phyloP scores from a whole-genome alignment of 352 stramenopile species.

The Phytophthora colocasiae region DNA sequence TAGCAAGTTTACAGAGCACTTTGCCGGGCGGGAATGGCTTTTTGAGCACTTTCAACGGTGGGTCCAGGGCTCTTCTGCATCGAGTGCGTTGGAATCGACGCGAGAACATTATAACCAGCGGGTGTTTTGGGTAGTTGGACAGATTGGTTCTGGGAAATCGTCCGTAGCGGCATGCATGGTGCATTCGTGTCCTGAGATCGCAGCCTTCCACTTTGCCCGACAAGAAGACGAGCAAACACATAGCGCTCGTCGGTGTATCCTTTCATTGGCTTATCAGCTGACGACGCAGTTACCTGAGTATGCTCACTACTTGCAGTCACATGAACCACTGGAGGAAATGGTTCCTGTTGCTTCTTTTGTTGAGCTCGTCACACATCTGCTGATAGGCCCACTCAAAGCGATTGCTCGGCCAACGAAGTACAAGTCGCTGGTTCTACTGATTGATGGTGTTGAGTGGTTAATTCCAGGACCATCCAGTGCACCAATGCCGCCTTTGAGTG shows the following conservation, averaged over 20 bases:
- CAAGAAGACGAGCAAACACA: constrained; percentile 85
- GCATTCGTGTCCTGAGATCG: constrained; percentile 70
- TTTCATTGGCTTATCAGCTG: constrained; percentile 77
- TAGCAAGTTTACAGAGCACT: constrained; percentile 70
- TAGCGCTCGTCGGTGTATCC: constrained; percentile 61
- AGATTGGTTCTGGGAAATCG: constrained; percentile 76
- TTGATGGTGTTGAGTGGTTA: constrained; percentile 74
- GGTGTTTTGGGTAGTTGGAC: constrained; percentile 78
- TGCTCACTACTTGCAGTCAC: constrained; percentile 67
- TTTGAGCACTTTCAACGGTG: constrained; percentile 57
- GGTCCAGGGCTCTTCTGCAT: constrained; percentile 41
- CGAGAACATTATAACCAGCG: constrained; percentile 32
- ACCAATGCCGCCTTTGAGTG: constrained; percentile 20
- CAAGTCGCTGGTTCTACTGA: constrained; percentile 67
- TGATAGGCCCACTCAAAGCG: constrained; percentile 70
- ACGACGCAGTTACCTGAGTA: constrained; percentile 81
- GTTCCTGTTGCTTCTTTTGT: constrained; percentile 75
- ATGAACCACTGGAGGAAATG: constrained; percentile 76
- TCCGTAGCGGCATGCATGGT: constrained; percentile 72
- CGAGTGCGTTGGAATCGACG: constrained; percentile 1
- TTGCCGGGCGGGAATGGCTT: constrained; percentile 70
- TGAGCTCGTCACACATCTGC: constrained; percentile 54
- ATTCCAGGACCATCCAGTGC: constrained; percentile 30
- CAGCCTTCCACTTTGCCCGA: constrained; percentile 75
- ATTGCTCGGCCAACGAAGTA: constrained; percentile 59